Evolutionary conservation across 495 filamentous ascomycete species (phyloP).

Genomic region (Cairneyella variabilis): DNA sequence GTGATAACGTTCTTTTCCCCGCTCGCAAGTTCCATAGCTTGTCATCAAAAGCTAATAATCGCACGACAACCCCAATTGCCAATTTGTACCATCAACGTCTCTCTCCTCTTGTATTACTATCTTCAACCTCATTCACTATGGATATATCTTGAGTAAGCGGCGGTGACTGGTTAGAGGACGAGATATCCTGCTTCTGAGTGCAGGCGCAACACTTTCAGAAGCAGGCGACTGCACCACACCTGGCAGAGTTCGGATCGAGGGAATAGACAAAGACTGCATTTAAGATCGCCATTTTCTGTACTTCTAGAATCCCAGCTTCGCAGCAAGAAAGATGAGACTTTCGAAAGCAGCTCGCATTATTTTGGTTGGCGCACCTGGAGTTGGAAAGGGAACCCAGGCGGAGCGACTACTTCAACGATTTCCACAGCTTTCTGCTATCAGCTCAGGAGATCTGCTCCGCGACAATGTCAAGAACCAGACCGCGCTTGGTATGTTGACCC

Average conservation of each 20-base stretch:
- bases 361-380: conserved; percentile 89
- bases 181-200: too few species aligned
- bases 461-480: conserved; percentile 89
- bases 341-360: conserved; percentile 86
- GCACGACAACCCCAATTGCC: neutral
- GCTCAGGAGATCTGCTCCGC: conserved; percentile 86
- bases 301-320: neutral
- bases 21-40: too few species aligned
- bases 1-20: neutral
- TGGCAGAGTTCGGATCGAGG: neutral
- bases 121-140: conserved; percentile 15
- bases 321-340: conserved; percentile 49
- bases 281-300: neutral
- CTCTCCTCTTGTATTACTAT: conserved; percentile 1
- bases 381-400: conserved; percentile 93
- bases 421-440: conserved; percentile 85
- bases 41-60: neutral
- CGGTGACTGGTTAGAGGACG: neutral
- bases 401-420: conserved; percentile 82
- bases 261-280: conserved; percentile 8
- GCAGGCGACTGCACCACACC: neutral
- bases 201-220: too few species aligned
- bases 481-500: conserved; percentile 62
- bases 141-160: conserved; percentile 18
- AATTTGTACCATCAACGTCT: too few species aligned